phyloP scores from a whole-genome alignment of 208 protist species.

The Leishmania aethiopica region DNA sequence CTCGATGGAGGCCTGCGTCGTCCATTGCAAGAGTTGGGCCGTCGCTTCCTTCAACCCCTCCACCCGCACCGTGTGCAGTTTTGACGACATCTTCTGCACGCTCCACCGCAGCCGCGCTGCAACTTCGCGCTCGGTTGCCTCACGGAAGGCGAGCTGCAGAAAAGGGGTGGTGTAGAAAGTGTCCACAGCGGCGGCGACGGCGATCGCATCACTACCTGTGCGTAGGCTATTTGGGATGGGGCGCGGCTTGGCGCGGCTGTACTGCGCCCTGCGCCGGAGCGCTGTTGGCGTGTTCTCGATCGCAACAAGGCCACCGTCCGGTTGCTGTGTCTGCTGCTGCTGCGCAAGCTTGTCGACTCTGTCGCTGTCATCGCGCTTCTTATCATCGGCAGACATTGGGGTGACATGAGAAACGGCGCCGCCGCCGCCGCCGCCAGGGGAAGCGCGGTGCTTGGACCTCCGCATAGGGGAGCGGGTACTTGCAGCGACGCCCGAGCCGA shows the following conservation, averaged over 20 bases:
- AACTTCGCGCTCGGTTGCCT: slow-evolving; percentile 55
- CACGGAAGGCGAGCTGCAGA: slow-evolving; percentile 51
- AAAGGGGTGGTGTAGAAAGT: slow-evolving; percentile 54
- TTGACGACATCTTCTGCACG: slow-evolving; percentile 64
- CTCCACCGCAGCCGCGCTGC: slow-evolving; percentile 49
- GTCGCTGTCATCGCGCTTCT: slow-evolving; percentile 21
- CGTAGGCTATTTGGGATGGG: slow-evolving; percentile 21
- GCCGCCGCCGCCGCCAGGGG: neutral
- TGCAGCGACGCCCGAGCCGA: neutral
- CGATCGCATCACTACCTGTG: slow-evolving; percentile 14
- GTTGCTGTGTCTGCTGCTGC: slow-evolving; percentile 3
- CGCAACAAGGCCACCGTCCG: slow-evolving; percentile 9
- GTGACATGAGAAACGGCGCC: slow-evolving; percentile 5
- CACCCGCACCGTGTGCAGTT: slow-evolving; percentile 51
- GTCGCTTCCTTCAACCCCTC: slow-evolving; percentile 70
- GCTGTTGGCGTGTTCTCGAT: slow-evolving; percentile 16
- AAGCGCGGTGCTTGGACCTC: neutral
- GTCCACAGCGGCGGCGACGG: slow-evolving; percentile 17
- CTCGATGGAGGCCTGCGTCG: slow-evolving; percentile 61
- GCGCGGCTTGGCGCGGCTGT: slow-evolving; percentile 11
- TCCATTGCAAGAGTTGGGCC: slow-evolving; percentile 46
- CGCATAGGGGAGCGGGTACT: neutral
- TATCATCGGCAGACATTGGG: slow-evolving; percentile 13
- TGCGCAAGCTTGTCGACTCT: slow-evolving; percentile 4
- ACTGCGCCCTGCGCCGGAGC: slow-evolving; percentile 22